Conservation (phyloP, 2,329 filamentous ascomycete species). For the Tolypocladium endophyticum region DNA sequence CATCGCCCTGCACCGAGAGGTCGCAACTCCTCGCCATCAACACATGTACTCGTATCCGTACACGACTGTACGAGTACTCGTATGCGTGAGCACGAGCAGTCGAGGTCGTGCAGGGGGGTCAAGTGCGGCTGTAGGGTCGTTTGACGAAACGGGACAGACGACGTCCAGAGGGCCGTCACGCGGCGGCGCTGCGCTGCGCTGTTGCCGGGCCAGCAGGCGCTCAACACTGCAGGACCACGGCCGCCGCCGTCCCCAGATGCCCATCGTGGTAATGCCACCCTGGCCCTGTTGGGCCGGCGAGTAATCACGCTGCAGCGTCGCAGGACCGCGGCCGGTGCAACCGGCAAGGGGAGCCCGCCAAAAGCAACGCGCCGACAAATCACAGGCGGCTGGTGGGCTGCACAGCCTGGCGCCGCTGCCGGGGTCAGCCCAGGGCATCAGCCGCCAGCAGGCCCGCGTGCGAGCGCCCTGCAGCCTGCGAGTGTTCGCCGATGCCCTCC, state of each 20-base stretch:
- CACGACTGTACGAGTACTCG: too few relatives aligned
- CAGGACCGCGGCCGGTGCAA: not conserved
- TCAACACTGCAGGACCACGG: not conserved
- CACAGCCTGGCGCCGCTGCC: constrained; percentile 1
- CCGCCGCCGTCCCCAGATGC: not conserved
- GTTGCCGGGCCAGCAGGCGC: constrained; percentile 4
- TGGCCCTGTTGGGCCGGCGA: not conserved
- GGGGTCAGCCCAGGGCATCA: not conserved
- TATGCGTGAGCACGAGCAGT: too few relatives aligned
- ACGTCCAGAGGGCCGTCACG: not conserved
- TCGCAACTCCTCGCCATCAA: not conserved
- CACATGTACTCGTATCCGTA: not conserved
- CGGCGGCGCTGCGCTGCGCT: not conserved
- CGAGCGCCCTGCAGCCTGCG: not conserved
- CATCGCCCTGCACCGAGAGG: not conserved
- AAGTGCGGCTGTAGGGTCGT: not conserved
- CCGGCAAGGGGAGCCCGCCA: not conserved
- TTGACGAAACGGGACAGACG: not conserved
- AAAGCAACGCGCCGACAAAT: not conserved
- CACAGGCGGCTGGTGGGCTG: constrained; percentile 1
- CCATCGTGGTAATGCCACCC: not conserved
- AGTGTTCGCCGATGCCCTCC: not conserved
- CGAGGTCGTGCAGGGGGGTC: not conserved
- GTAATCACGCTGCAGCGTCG: not conserved
- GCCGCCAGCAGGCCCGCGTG: not conserved